Evolutionary conservation across 768 basidiomycete genomes (phyloP).

Genomic region (Pisolithus tinctorius): DNA sequence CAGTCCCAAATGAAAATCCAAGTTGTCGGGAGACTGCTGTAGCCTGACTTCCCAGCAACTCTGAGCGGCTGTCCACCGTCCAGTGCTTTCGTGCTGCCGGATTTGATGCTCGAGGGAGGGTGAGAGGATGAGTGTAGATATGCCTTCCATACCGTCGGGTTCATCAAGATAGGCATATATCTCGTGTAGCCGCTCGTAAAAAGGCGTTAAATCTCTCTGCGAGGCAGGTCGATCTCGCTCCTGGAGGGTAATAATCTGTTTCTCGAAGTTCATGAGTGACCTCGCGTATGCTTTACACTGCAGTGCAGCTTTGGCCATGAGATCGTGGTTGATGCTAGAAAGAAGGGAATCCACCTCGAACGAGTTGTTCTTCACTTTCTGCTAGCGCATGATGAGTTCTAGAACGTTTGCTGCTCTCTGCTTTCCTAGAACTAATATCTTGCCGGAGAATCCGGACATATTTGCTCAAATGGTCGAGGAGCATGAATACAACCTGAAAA

Average conservation of each 20-base stretch:
- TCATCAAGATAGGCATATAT: slow-evolving; percentile 96
- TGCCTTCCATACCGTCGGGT: slow-evolving; percentile 98
- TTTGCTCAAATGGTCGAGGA: slow-evolving; percentile 90
- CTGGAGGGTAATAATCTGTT: slow-evolving; percentile 56
- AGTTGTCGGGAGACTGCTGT: slow-evolving; percentile 84
- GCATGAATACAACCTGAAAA: slow-evolving; percentile 81
- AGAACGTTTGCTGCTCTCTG: slow-evolving; percentile 42
- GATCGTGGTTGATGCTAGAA: slow-evolving; percentile 73
- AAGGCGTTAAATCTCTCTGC: slow-evolving; percentile 34
- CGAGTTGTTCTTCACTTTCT: slow-evolving; percentile 52
- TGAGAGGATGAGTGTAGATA: slow-evolving; percentile 80
- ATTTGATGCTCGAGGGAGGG: slow-evolving; percentile 95
- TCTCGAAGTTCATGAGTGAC: slow-evolving; percentile 92
- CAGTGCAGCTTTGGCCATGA: slow-evolving; percentile 91
- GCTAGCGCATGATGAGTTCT: slow-evolving; percentile 31
- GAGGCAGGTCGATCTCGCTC: slow-evolving; percentile 33
- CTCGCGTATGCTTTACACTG: slow-evolving; percentile 93
- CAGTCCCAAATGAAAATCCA: slow-evolving; percentile 84
- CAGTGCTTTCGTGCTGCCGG: slow-evolving; percentile 94
- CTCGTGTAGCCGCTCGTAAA: slow-evolving; percentile 90
- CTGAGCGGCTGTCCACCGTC: slow-evolving; percentile 96
- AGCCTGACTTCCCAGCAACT: slow-evolving; percentile 98
- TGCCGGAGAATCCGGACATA: slow-evolving; percentile 79
- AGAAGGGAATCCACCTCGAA: slow-evolving; percentile 75
- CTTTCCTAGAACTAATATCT: slow-evolving; percentile 46